Conservation (phyloP, 345 rosid species). For the Punica granatum region DNA sequence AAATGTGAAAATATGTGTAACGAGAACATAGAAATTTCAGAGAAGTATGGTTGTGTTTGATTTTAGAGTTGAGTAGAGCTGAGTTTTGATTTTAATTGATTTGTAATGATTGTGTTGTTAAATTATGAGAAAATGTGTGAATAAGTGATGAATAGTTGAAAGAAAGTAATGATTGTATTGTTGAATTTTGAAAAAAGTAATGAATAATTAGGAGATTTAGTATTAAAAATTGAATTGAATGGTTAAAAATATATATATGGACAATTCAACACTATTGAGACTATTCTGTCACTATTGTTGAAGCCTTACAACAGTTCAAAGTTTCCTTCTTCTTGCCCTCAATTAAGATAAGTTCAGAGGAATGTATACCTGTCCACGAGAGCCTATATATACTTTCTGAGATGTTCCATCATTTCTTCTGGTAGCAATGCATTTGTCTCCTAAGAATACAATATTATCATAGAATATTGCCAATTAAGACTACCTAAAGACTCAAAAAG, state of each 20-base stretch:
- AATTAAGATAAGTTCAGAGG: conserved; percentile 3
- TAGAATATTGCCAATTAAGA: background rate
- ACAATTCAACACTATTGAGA: background rate
- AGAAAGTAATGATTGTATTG: no score
- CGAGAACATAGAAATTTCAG: background rate
- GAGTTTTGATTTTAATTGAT: no score
- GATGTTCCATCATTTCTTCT: conserved; percentile 79
- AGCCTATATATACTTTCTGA: conserved; percentile 60
- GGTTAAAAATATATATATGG: background rate
- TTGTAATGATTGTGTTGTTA: no score
- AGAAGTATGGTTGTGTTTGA: no score
- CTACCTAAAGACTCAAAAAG: background rate
- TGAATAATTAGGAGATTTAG: no score
- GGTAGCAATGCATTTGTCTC: conserved; percentile 54
- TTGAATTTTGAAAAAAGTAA: no score
- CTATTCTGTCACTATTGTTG: background rate
- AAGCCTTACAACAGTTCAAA: background rate
- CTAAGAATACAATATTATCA: conserved; percentile 29
- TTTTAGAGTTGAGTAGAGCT: no score
- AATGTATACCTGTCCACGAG: conserved; percentile 63
- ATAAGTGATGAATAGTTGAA: no score
- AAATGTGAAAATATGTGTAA: background rate
- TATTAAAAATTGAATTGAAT: no score
- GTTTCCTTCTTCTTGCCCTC: background rate
- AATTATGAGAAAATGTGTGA: no score